Evolutionary conservation across 805 yeast species (phyloP), one percentile per base, ranked within the genome.

Genomic region (Candida oleophila): DNA sequence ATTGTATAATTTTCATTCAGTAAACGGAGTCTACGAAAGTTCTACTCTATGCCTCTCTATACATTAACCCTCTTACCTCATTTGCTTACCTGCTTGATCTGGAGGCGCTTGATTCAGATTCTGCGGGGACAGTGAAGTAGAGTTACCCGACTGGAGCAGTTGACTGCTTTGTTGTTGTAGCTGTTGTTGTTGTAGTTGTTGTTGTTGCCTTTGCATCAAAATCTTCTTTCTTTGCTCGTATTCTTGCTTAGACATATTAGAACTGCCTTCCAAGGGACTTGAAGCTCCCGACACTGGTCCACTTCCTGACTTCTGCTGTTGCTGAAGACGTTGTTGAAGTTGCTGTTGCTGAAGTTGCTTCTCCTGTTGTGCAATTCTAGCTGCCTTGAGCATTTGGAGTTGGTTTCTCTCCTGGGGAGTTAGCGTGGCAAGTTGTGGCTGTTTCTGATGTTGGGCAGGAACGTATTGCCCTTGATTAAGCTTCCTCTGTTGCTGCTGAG

Each of bases 341-440:
- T 28, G 54, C 18, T 46, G 65, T 43, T 55, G 61, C 36, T 54
- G 60, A 22, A 56, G 59, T 16, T 53, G 53, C 35, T 58, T 58
- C 41, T 57, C 60, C 38, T 62, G 65, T 42, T 61, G 69, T 2
- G 64, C 68, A 45, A 62, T 54, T 48, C 63, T 59, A 11, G 64
- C 63, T 21, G 71, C 66, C 55, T 70, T 68, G 38, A 71, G 61
- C 65, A 62, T 66, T 45, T 67, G 76, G 25, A 71, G 60, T 54
- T 67, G 76, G 46, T 61, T 68, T 48, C 68, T 55, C 47, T 74
- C 80, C 48, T 70, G 74, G 2, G 76, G 74, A 3, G 74, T 69
- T 45, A 76, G 56, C 11, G 66, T 65, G 7, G 75, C 74, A 14
- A 67, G 64, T 39, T 56, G 65, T 18, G 57, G 59, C 40, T 54